Percentiles rank a stretch among this genome's conserved stretches.
phyloP scores from a whole-genome alignment of 2,329 filamentous ascomycete species.

The Calonectria pteridis region DNA sequence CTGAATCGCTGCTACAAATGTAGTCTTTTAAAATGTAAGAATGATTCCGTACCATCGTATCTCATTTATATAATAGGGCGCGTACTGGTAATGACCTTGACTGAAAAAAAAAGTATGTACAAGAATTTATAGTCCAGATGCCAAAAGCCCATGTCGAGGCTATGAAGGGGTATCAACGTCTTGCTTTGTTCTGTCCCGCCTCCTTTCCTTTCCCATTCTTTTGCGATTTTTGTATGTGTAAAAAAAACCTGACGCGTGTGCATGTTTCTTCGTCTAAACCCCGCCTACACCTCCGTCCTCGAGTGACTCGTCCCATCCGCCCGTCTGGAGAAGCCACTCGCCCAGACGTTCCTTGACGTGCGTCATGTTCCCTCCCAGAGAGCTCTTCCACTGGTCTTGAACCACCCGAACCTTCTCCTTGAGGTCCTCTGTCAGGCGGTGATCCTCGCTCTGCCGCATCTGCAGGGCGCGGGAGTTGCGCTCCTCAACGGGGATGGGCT shows the following conservation, averaged over 20 bases:
- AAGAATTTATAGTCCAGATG: constrained; percentile 28
- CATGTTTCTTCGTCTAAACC: constrained; percentile 47
- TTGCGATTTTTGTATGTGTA: not conserved
- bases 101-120: constrained; percentile 30
- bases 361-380: constrained; percentile 82
- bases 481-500: constrained; percentile 48
- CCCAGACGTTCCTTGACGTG: constrained; percentile 81
- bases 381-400: constrained; percentile 90
- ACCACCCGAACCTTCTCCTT: constrained; percentile 94
- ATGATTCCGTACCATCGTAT: constrained; percentile 18
- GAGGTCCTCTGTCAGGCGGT: constrained; percentile 82
- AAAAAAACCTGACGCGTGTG: not conserved
- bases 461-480: constrained; percentile 60
- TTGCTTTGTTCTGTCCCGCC: constrained; percentile 19
- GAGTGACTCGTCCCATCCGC: constrained; percentile 88
- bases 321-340: constrained; percentile 78
- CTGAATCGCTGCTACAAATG: not conserved
- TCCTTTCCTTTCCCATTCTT: not conserved
- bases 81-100: not conserved
- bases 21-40: not conserved
- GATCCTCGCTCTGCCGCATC: constrained; percentile 76
- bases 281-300: constrained; percentile 68
- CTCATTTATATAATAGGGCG: constrained; percentile 19
- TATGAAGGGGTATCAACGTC: constrained; percentile 47
- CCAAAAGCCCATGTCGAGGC: constrained; percentile 27